Base-by-base conservation (phyloP, 495 filamentous ascomycete genomes). In the Xylaria bambusicola region DNA sequence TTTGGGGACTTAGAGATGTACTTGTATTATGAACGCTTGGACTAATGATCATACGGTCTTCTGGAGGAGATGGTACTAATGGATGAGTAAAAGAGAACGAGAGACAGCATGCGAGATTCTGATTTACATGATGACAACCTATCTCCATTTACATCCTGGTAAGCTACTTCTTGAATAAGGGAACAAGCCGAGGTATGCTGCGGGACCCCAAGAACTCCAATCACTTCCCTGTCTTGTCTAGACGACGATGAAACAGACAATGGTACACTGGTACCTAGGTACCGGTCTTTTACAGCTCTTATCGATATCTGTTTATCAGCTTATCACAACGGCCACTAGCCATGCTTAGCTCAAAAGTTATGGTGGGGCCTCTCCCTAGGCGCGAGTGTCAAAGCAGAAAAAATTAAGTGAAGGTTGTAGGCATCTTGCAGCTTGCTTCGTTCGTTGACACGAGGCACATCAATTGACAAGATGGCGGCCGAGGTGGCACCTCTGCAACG, bases 401-500 rank as follows among this genome's bases (percentile, higher is more conserved):
- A 64, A 58, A 60, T 51, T 53, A 36, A 63, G 44, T 61, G 51
- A 41, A 18, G 57, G 60, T 24, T 40, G 46, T 40, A 56, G 13
- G 46, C 33, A 48, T 52, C 1, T 26, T 40, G n/a, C n/a, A 40
- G 47, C 40, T 52, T 61, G 49, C 27, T 27, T 42, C 17, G 29
- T 5, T 33, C 4, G 29, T 27, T 12, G n/a, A 41, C 46, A 58
- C n/a, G 17, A 27, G 38, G 24, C 24, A 51, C 35, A 40, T 20
- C 36, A 51, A 60, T 60, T 60, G 57, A 60, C 27, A 67, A 60
- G 61, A 98, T 98, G 94, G 93, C 94, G 62, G 90, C 92, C 59
- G 86, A 90, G 72, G 88, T 97, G 61, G 83, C 86, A 66, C 88
- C 90, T 62, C 78, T 96, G 56, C 88, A 87, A 70, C 88, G 86